Conservation (phyloP, 2,329 filamentous ascomycete genomes). For the Ascocoryne sarcoides region DNA sequence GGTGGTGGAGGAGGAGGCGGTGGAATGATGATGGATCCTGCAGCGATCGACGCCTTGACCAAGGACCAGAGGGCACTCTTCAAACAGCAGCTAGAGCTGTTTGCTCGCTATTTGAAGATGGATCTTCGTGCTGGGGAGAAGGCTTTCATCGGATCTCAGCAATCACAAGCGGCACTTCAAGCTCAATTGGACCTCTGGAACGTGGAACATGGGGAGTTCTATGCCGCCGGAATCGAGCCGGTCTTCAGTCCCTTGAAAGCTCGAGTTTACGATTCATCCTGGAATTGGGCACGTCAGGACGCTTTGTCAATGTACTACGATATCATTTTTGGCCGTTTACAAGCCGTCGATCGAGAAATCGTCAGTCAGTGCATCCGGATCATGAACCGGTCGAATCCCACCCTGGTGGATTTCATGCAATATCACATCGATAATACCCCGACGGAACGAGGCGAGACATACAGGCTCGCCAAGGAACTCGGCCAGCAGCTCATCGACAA, state of each 20-base stretch:
- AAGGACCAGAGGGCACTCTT: slow-evolving; percentile 94
- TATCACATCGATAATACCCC: slow-evolving; percentile 99
- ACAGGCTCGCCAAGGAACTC: slow-evolving; percentile 93
- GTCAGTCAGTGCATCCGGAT: slow-evolving; percentile 97
- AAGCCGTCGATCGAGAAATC: slow-evolving; percentile 92
- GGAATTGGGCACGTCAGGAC: slow-evolving; percentile 99
- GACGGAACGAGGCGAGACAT: slow-evolving; percentile 92
- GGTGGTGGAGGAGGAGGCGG: slow-evolving; percentile 59
- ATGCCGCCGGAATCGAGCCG: slow-evolving; percentile 88
- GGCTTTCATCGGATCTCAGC: slow-evolving; percentile 73
- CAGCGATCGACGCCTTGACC: slow-evolving; percentile 90
- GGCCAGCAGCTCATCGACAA: slow-evolving; percentile 93
- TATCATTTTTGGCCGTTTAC: slow-evolving; percentile 91
- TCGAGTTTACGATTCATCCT: slow-evolving; percentile 92
- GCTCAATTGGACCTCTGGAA: slow-evolving; percentile 92
- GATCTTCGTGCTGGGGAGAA: slow-evolving; percentile 96
- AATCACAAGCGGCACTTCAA: slow-evolving; percentile 81
- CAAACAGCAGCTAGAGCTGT: slow-evolving; percentile 95
- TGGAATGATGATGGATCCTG: slow-evolving; percentile 99
- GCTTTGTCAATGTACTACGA: slow-evolving; percentile 98
- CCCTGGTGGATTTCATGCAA: slow-evolving; percentile 97
- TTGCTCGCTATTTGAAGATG: slow-evolving; percentile 93
- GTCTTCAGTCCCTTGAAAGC: slow-evolving; percentile 91
- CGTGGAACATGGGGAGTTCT: slow-evolving; percentile 92
- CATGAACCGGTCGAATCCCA: slow-evolving; percentile 98